phyloP scores from a whole-genome alignment of 2,329 filamentous ascomycete genomes.

The Ascochyta pisi region DNA sequence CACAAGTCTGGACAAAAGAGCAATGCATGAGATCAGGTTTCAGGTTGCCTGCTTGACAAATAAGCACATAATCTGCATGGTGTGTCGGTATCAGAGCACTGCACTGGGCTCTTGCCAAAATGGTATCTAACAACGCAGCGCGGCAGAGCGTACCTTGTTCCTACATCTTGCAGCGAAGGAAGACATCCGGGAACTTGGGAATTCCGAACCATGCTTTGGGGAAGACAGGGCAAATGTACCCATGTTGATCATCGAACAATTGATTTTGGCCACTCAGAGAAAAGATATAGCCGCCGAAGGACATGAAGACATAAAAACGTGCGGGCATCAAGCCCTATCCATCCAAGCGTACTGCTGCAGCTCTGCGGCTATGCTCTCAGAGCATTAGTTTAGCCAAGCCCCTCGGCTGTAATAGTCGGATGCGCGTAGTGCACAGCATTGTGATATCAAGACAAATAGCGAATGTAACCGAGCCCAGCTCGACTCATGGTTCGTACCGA shows the following conservation, averaged over 20 bases:
- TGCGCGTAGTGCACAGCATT: conserved; percentile 1
- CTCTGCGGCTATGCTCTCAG: conserved; percentile 8
- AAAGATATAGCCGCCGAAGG: conserved; percentile 14
- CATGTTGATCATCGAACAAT: conserved; percentile 3
- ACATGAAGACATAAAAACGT: conserved; percentile 6
- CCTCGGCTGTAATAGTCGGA: conserved; percentile 5
- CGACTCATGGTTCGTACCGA: background rate
- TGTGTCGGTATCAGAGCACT: conserved; percentile 1
- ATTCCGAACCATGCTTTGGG: conserved; percentile 7
- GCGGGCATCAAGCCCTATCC: conserved; percentile 10
- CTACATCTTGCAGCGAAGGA: background rate
- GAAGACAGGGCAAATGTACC: conserved; percentile 1
- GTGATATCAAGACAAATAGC: conserved; percentile 1
- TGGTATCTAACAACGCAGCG: conserved; percentile 2
- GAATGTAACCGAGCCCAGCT: conserved; percentile 9
- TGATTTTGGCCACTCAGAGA: conserved; percentile 14
- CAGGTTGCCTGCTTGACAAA: conserved; percentile 8
- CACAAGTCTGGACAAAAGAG: background rate
- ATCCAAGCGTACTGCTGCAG: conserved; percentile 2
- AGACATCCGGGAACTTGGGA: conserved; percentile 6
- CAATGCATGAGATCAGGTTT: background rate
- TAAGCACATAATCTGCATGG: background rate
- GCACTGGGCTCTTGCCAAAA: background rate
- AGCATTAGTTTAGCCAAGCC: background rate
- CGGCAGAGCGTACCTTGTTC: conserved; percentile 7